These are phyloP conservation scores for Trichomonas vaginalis DNA, from an alignment of 208 protist species.

Conservation along the genomic window DNA sequence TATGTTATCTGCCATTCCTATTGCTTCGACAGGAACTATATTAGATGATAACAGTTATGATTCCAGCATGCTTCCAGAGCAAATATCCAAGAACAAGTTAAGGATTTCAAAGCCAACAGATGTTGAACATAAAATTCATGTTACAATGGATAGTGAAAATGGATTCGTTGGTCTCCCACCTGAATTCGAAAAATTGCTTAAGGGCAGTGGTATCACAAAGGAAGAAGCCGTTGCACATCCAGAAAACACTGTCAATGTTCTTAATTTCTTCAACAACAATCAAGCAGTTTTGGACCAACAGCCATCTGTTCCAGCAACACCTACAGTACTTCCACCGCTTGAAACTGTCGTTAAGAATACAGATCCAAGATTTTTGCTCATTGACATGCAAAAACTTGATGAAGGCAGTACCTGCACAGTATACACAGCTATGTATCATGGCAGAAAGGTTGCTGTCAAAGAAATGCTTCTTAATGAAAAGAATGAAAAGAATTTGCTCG, in stretches of 20 bases:
- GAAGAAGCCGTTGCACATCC: neutral
- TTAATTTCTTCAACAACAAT: neutral
- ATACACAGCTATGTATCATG: neutral
- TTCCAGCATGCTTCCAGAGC: no score
- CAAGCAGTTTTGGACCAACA: neutral
- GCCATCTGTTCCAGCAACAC: neutral
- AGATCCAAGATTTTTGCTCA: neutral
- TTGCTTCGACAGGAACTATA: no score
- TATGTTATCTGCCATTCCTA: no score
- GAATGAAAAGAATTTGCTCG: neutral
- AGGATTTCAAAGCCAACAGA: neutral
- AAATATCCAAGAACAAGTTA: no score
- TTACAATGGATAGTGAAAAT: neutral
- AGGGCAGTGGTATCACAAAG: neutral
- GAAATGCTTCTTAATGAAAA: neutral
- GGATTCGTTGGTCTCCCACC: neutral
- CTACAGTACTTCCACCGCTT: neutral
- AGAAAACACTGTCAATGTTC: neutral
- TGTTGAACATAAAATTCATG: neutral
- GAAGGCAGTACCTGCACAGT: neutral
- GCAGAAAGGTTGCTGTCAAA: neutral
- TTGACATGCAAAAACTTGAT: neutral
- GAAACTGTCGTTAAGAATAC: neutral
- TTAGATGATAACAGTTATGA: no score
- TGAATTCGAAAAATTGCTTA: neutral